phyloP scores from a whole-genome alignment of 1,284 basidiomycete species.

The Sanguinoderma infundibulare region DNA sequence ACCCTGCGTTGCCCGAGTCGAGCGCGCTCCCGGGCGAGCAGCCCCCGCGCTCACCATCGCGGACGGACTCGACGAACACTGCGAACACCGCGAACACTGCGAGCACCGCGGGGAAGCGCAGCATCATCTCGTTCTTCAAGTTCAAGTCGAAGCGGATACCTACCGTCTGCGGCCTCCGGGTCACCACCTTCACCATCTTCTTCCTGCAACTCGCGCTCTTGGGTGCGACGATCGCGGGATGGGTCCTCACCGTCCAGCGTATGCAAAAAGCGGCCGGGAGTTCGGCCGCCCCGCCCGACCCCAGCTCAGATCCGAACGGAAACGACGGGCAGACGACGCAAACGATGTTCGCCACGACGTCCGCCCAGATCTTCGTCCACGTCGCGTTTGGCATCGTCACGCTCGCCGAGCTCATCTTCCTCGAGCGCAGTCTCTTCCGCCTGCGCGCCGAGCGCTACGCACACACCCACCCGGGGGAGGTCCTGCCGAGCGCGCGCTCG shows the following conservation, averaged over 20 bases:
- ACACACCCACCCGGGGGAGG: constrained; percentile 58
- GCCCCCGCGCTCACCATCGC: constrained; percentile 23
- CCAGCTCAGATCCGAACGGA: constrained; percentile 10
- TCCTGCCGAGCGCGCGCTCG: constrained; percentile 47
- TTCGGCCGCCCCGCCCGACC: constrained; percentile 3
- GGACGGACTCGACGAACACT: constrained; percentile 27
- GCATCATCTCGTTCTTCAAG: constrained; percentile 45
- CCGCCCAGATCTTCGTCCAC: constrained; percentile 58
- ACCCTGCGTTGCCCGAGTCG: constrained; percentile 18
- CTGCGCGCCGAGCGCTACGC: constrained; percentile 68
- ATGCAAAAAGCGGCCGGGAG: constrained; percentile 15
- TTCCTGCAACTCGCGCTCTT: constrained; percentile 47
- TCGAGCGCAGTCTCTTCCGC: constrained; percentile 66
- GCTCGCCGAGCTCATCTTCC: constrained; percentile 58
- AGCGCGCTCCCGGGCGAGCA: constrained; percentile 16
- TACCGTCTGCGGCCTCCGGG: constrained; percentile 48
- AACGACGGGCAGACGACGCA: constrained; percentile 5
- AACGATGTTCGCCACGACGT: constrained; percentile 20
- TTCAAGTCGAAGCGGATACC: constrained; percentile 45
- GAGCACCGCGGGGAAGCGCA: constrained; percentile 37
- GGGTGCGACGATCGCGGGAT: constrained; percentile 55
- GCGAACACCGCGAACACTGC: constrained; percentile 33
- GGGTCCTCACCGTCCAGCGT: constrained; percentile 50
- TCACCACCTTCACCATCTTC: constrained; percentile 51
- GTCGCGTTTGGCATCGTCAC: constrained; percentile 55